A percentile compares a stretch with the other conserved stretches of the same genome.
phyloP scores from a whole-genome alignment of 768 basidiomycete genomes.

The Tulasnella sp. region DNA sequence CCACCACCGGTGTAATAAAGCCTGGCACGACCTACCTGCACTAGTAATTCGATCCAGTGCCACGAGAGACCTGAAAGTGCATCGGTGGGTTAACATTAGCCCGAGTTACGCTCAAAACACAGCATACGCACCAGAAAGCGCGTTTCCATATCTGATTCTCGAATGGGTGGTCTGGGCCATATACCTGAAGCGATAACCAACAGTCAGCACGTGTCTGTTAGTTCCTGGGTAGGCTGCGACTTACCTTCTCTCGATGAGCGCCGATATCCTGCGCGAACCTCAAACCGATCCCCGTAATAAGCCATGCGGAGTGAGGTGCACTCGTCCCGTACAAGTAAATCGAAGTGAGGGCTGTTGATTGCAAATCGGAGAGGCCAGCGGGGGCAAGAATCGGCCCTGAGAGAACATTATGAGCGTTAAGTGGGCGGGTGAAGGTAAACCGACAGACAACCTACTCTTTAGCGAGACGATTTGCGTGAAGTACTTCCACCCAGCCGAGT shows the following conservation, averaged over 20 bases:
- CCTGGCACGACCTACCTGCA: constrained; percentile 27
- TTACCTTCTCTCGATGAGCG: constrained; percentile 50
- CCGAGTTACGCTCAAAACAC: constrained; percentile 19
- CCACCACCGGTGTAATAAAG: background rate
- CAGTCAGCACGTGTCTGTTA: background rate
- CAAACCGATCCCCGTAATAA: constrained; percentile 38
- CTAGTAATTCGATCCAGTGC: constrained; percentile 31
- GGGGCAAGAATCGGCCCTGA: constrained; percentile 30
- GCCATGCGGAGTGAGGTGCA: constrained; percentile 38
- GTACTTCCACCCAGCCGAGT: constrained; percentile 53
- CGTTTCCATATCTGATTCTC: constrained; percentile 75
- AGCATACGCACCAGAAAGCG: constrained; percentile 54
- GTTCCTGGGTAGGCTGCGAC: constrained; percentile 22
- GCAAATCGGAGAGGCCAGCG: constrained; percentile 60
- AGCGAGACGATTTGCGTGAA: constrained; percentile 56
- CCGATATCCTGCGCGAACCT: constrained; percentile 37
- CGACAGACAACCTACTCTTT: constrained; percentile 44
- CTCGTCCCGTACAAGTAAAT: constrained; percentile 46
- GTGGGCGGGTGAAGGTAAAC: background rate
- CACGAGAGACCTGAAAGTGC: constrained; percentile 13
- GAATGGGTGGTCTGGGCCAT: constrained; percentile 35
- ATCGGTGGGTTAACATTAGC: background rate
- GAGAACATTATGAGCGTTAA: background rate
- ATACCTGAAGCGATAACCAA: constrained; percentile 26
- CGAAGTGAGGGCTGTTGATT: constrained; percentile 41